These are phyloP conservation scores for Geum urbanum DNA, from an alignment of 306 rosid species.

Conservation along the genomic window DNA sequence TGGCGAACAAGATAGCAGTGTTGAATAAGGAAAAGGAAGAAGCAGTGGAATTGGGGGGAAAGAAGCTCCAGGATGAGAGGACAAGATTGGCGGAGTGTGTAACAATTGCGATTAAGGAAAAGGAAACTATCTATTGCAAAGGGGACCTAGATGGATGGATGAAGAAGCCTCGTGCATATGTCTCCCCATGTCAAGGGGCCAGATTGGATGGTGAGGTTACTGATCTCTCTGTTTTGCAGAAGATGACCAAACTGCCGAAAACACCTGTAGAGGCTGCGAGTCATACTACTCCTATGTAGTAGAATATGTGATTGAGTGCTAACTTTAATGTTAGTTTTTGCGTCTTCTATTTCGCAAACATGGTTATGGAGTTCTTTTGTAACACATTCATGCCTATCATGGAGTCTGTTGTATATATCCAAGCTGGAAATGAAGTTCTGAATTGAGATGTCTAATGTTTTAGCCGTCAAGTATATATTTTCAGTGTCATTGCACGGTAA, in stretches of 20 bases:
- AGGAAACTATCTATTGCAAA: neutral
- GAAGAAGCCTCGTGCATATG: conserved; percentile 5
- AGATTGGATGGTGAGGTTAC: neutral
- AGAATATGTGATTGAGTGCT: neutral
- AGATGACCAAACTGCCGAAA: neutral
- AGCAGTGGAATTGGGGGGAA: neutral
- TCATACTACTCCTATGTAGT: neutral
- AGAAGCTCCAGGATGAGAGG: neutral
- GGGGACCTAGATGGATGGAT: neutral
- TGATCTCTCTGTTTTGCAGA: conserved; percentile 1
- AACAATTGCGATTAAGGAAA: neutral
- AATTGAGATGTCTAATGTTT: no score
- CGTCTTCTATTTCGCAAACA: neutral
- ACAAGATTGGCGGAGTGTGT: neutral
- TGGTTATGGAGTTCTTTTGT: neutral
- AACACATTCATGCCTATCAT: no score
- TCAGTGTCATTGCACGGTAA: no score
- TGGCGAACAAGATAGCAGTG: neutral
- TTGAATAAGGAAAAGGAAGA: neutral
- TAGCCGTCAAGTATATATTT: no score
- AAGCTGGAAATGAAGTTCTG: neutral
- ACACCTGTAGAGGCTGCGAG: neutral
- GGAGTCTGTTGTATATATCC: no score
- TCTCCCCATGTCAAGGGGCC: neutral
- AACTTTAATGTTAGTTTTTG: neutral